phyloP scores from a whole-genome alignment of 2,329 filamentous ascomycete genomes.

The Thelonectria olida region DNA sequence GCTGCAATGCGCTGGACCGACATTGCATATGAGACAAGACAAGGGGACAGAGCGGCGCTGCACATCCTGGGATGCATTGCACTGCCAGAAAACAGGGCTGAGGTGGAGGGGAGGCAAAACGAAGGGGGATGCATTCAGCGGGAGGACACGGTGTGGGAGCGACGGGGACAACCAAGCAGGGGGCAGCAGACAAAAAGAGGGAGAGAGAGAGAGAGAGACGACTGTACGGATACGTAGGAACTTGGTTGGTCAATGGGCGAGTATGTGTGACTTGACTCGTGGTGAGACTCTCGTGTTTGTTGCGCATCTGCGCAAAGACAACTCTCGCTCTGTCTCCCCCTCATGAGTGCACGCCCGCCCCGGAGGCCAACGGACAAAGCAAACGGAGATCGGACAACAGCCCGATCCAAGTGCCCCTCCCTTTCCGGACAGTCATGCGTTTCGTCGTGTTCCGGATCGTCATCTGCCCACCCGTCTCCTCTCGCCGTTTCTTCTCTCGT shows the following conservation, averaged over 20 bases:
- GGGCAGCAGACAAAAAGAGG: too few relatives aligned
- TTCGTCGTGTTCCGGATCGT: constrained; percentile 16
- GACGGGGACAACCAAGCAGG: constrained; percentile 1
- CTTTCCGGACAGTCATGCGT: constrained; percentile 8
- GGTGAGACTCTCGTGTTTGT: too few relatives aligned
- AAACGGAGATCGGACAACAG: too few relatives aligned
- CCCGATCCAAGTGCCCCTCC: not conserved
- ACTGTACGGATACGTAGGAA: too few relatives aligned
- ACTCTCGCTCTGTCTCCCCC: too few relatives aligned
- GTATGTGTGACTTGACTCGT: too few relatives aligned
- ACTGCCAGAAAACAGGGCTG: constrained; percentile 41
- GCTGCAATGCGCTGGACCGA: constrained; percentile 3
- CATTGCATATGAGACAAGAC: constrained; percentile 13
- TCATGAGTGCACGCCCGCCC: too few relatives aligned
- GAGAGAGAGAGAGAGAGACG: too few relatives aligned
- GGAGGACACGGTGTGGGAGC: constrained; percentile 8
- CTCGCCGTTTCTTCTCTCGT: not conserved
- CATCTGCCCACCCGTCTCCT: constrained; percentile 23
- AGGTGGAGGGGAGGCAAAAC: constrained; percentile 41
- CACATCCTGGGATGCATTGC: constrained; percentile 30
- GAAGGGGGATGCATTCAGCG: constrained; percentile 24
- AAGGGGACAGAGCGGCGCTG: constrained; percentile 27
- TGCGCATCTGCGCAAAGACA: too few relatives aligned
- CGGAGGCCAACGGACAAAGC: too few relatives aligned
- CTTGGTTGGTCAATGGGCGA: too few relatives aligned